These are phyloP conservation scores for Verticillium longisporum DNA, from an alignment of 2,329 filamentous ascomycete species.

Conservation along the genomic window DNA sequence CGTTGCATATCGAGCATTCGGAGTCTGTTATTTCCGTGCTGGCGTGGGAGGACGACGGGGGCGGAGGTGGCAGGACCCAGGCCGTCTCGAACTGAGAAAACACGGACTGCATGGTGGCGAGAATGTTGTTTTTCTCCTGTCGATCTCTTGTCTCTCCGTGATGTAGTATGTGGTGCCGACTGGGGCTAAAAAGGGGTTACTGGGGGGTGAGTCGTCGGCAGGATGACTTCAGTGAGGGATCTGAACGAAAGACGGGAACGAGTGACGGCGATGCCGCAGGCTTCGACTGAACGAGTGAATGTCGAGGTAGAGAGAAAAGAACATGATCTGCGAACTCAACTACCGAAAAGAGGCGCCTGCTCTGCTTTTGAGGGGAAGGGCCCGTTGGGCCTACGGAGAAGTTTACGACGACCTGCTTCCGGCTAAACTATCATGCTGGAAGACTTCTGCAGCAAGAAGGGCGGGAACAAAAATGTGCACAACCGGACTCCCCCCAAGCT, in stretches of 20 bases:
- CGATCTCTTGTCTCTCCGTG: too few relatives aligned
- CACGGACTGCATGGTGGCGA: neutral
- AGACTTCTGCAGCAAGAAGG: neutral
- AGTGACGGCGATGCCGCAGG: neutral
- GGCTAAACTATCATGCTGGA: neutral
- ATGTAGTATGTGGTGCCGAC: too few relatives aligned
- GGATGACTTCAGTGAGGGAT: neutral
- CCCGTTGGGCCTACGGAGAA: neutral
- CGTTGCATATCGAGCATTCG: conserved; percentile 35
- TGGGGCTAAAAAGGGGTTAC: neutral
- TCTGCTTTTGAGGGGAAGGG: neutral
- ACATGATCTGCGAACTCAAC: neutral
- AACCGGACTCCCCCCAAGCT: neutral
- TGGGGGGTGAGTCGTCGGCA: neutral
- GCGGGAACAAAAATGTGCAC: neutral
- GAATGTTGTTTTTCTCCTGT: neutral
- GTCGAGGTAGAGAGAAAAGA: neutral
- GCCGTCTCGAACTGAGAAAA: neutral
- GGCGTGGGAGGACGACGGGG: neutral
- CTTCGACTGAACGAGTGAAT: neutral
- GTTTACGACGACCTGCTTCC: neutral
- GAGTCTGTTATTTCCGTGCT: conserved; percentile 3
- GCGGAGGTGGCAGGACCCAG: neutral
- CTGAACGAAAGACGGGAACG: neutral
- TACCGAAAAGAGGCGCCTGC: neutral